Conservation (phyloP, 2,329 filamentous ascomycete species). For the Whalleya microplaca region DNA sequence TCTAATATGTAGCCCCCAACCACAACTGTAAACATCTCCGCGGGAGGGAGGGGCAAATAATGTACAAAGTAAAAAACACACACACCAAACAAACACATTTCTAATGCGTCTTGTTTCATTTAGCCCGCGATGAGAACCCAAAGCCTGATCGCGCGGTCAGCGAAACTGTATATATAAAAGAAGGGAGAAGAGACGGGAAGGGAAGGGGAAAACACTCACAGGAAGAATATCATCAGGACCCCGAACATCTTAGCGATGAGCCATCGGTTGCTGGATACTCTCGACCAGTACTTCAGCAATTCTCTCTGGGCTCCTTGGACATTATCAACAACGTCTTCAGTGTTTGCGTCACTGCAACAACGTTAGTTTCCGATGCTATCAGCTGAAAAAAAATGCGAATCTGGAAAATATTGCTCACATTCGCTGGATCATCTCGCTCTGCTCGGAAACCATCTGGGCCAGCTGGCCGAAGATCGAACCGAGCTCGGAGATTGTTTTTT, state of each 20-base stretch:
- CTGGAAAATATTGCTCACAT: not conserved
- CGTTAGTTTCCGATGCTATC: not conserved
- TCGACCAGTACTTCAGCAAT: slow-evolving; percentile 93
- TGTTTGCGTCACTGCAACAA: slow-evolving; percentile 85
- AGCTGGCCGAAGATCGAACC: slow-evolving; percentile 93
- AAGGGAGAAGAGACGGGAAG: no score
- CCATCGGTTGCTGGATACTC: slow-evolving; percentile 95
- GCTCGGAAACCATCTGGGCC: slow-evolving; percentile 95
- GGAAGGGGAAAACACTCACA: slow-evolving; percentile 47
- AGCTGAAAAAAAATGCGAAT: no score
- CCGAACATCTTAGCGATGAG: slow-evolving; percentile 85
- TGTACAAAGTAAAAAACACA: slow-evolving; percentile 32
- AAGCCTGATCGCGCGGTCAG: slow-evolving; percentile 45
- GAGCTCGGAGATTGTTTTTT: slow-evolving; percentile 90
- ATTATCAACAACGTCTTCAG: slow-evolving; percentile 96
- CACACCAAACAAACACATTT: slow-evolving; percentile 10
- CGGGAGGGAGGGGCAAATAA: slow-evolving; percentile 22
- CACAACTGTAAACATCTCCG: slow-evolving; percentile 13
- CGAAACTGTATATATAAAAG: not conserved
- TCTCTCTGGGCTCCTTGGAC: slow-evolving; percentile 96
- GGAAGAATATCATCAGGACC: slow-evolving; percentile 92
- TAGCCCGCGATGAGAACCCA: slow-evolving; percentile 70
- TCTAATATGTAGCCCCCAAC: slow-evolving; percentile 21
- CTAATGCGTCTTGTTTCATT: slow-evolving; percentile 1
- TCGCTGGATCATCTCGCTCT: slow-evolving; percentile 89